phyloP scores from a whole-genome alignment of 2,329 filamentous ascomycete species.

The Teratosphaeria nubilosa region DNA sequence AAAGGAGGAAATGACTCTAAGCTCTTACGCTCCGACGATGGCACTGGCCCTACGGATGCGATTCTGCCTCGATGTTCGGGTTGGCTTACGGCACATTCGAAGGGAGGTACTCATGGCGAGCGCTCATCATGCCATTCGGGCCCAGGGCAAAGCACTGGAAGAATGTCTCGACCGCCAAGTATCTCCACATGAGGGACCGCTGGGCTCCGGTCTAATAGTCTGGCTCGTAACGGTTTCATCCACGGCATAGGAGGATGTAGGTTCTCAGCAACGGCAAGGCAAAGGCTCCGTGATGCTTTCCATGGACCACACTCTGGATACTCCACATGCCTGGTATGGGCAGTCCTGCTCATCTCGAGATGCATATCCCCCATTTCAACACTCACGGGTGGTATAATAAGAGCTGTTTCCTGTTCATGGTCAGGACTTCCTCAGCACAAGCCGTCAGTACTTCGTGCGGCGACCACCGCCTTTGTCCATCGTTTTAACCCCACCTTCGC shows the following conservation, averaged over 20 bases:
- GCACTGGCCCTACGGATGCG: neutral
- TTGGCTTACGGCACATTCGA: neutral
- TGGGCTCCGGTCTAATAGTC: neutral
- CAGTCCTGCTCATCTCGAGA: neutral
- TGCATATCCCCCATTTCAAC: neutral
- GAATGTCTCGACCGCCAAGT: neutral
- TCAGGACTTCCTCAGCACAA: neutral
- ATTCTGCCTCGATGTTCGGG: neutral
- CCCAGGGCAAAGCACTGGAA: neutral
- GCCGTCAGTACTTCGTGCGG: neutral
- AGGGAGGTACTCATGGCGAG: neutral
- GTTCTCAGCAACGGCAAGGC: neutral
- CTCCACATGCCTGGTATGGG: neutral
- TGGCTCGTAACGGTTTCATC: neutral
- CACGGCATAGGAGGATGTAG: neutral
- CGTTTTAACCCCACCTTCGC: neutral
- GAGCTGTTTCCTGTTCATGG: neutral
- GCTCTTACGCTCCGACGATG: neutral
- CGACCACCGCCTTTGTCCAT: neutral
- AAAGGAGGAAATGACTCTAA: neutral
- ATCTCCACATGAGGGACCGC: neutral
- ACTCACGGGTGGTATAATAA: neutral
- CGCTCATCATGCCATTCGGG: neutral
- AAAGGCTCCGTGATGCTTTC: neutral
- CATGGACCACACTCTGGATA: neutral